These are phyloP conservation scores for Solidago caesia DNA, from an alignment of 129 eudicot species.

Conservation along the genomic window DNA sequence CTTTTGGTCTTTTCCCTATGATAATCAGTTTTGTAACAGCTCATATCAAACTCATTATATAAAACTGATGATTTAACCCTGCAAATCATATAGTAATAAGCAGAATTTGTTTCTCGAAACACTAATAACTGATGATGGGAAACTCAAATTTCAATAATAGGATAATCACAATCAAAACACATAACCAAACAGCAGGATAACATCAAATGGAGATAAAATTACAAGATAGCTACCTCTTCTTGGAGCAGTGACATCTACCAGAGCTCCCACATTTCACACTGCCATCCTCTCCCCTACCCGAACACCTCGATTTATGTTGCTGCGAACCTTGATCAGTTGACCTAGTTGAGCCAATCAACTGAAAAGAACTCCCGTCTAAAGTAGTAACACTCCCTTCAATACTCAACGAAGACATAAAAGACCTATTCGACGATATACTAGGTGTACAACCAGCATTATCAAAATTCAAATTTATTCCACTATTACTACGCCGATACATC, in stretches of 20 bases:
- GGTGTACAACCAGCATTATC: constrained; percentile 71
- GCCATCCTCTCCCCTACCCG: constrained; percentile 78
- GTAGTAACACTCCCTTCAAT: constrained; percentile 93
- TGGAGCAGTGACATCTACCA: constrained; percentile 91
- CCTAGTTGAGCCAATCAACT: constrained; percentile 58
- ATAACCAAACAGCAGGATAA: constrained; percentile 13
- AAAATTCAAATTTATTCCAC: constrained; percentile 82
- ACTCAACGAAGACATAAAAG: constrained; percentile 88
- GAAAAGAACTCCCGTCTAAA: constrained; percentile 70
- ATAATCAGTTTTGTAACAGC: neutral
- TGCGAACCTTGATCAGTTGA: constrained; percentile 67
- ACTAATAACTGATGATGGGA: neutral
- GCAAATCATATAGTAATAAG: neutral
- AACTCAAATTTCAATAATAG: neutral
- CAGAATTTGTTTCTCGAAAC: neutral
- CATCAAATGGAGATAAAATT: neutral
- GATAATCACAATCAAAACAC: constrained; percentile 5
- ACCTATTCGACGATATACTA: constrained; percentile 75
- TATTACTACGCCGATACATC: constrained; percentile 65
- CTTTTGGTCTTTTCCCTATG: neutral
- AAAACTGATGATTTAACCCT: neutral
- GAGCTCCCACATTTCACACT: constrained; percentile 78
- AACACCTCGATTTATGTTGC: constrained; percentile 74
- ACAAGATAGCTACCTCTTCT: constrained; percentile 65
- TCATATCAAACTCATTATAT: neutral